phyloP scores from a whole-genome alignment of 2,329 filamentous ascomycete species.

The Xylaria sp. region DNA sequence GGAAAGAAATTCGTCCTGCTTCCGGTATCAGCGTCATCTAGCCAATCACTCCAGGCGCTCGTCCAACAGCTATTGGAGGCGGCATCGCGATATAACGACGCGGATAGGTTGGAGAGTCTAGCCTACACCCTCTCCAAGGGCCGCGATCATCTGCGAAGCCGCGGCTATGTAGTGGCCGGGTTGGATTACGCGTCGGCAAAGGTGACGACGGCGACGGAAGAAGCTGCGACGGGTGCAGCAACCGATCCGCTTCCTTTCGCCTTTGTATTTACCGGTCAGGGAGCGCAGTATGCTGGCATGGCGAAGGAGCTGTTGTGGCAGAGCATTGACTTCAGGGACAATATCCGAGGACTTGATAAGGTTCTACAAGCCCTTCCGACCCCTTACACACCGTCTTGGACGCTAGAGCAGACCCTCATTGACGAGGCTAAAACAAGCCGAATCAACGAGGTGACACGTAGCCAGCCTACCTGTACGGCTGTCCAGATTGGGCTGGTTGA shows the following conservation, averaged over 20 bases:
- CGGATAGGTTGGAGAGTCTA: background rate
- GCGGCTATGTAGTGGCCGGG: no score
- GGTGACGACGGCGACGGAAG: background rate
- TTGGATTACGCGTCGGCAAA: background rate
- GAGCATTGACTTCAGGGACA: constrained; percentile 18
- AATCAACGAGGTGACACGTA: constrained; percentile 10
- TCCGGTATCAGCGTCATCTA: constrained; percentile 2
- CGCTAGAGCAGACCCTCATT: constrained; percentile 9
- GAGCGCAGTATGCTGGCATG: constrained; percentile 38
- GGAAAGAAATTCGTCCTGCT: background rate
- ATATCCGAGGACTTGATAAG: constrained; percentile 20
- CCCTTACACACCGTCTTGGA: constrained; percentile 12
- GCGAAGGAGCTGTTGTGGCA: constrained; percentile 31
- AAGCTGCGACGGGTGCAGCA: background rate
- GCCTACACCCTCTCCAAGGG: background rate
- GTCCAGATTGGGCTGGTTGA: constrained; percentile 29
- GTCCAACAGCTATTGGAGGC: no score
- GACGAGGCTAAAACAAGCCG: background rate
- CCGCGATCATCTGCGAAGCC: background rate
- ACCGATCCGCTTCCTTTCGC: constrained; percentile 4
- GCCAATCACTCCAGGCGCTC: no score
- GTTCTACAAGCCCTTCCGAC: constrained; percentile 1
- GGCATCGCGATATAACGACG: background rate
- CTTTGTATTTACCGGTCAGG: constrained; percentile 36
- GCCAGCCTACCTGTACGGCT: constrained; percentile 29